Evolutionary conservation across 1,139 yeast genomes (phyloP).

Genomic region (Taphrina wiesneri): DNA sequence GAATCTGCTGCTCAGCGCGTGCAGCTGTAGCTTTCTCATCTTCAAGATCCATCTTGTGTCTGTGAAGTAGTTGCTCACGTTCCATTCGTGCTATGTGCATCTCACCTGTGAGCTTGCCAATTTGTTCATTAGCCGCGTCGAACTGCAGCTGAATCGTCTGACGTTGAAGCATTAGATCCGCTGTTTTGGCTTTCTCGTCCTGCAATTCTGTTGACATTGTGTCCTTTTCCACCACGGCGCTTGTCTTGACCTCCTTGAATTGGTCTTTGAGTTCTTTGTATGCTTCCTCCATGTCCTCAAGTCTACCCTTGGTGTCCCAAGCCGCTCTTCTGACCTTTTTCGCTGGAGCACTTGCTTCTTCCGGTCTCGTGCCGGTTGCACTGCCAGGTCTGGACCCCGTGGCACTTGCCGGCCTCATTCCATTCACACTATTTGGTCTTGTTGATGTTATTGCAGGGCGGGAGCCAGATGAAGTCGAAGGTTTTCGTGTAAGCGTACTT

Average conservation of each 20-base stretch:
- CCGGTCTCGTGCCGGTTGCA: constrained; percentile 9
- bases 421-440: constrained; percentile 16
- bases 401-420: constrained; percentile 11
- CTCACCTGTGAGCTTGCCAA: constrained; percentile 9
- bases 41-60: constrained; percentile 25
- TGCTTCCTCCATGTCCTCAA: constrained; percentile 39
- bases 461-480: constrained; percentile 4
- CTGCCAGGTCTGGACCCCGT: constrained; percentile 25
- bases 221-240: constrained; percentile 30
- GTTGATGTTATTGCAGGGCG: constrained; percentile 10
- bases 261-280: constrained; percentile 32
- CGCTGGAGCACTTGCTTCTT: not conserved
- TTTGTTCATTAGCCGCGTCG: constrained; percentile 25
- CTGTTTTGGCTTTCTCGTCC: constrained; percentile 16
- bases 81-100: constrained; percentile 14
- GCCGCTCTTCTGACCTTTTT: constrained; percentile 31
- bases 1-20: constrained; percentile 15
- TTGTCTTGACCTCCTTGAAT: constrained; percentile 8
- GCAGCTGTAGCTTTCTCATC: constrained; percentile 16
- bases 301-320: constrained; percentile 39
- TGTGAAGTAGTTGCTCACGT: not conserved
- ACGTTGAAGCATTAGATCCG: constrained; percentile 9
- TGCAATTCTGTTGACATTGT: constrained; percentile 19
- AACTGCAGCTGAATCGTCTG: constrained; percentile 10
- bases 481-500: not conserved